Evolutionary conservation across 352 stramenopile species (phyloP), one percentile per base, ranked within the genome.

Genomic region (Pythium vanterpoolii): DNA sequence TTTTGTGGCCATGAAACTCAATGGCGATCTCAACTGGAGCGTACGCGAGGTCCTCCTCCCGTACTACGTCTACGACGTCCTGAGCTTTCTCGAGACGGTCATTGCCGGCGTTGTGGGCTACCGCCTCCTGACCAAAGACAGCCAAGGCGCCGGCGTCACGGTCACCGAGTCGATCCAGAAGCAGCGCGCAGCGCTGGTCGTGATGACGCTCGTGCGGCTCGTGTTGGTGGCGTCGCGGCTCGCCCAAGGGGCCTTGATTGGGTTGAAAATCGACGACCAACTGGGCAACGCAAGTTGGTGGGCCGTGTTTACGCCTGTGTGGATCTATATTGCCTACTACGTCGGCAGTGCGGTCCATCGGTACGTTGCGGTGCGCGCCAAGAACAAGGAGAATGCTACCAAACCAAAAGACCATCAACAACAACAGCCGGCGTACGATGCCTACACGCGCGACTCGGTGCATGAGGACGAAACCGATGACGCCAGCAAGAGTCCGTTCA

Each of bases 1-100:
- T 71, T 91, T 95, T 54, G 52, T 95, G 36, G 83, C 74, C 31
- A 82, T 95, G 65, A 87, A 89, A 49, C 76, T 95, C 43, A 90
- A 95, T 59, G 57, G 70, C 60, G 77, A 90, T 57, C 51, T 95
- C 23, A 54, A 36, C 27, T 91, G 82, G 82, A 77, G 68, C 23
- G 62, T 90, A 42, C 59, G 68, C 11, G 71, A 90, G 45, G 76
- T 89, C 18, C 60, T 94, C 44, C 74, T 89, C 24, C 84, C 84
- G 49, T 94, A 92, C 63, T 94, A 87, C 55, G 74, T 91, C 5
- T 89, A 86, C 54, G 84, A 94, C 50, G 70, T 64, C 4, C 69
- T 92, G n/a, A 86, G 73, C 56, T 71, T 92, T 36, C 28, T 92
- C 28, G 82, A 92, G 68, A 71, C 66, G n/a, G 34, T 91, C 48